Conservation (phyloP, 2,329 filamentous ascomycete species). For the Akanthomyces uredinophilus region DNA sequence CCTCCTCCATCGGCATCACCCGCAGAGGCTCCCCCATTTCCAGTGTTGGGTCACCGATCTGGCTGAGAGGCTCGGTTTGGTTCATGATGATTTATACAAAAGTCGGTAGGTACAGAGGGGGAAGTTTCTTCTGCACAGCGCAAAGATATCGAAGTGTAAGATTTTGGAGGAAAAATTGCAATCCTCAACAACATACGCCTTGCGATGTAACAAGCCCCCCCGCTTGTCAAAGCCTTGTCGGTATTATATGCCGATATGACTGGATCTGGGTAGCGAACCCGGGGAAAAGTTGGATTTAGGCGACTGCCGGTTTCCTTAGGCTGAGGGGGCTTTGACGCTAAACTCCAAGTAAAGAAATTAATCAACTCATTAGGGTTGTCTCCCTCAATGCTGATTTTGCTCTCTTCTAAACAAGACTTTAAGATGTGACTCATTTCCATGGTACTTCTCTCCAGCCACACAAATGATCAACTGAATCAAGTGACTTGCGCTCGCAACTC, state of each 20-base stretch:
- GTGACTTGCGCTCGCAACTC: not conserved
- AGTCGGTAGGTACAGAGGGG: too few species aligned
- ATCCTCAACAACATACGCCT: too few species aligned
- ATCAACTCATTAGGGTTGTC: too few species aligned
- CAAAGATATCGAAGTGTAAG: too few species aligned
- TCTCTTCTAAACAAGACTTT: too few species aligned
- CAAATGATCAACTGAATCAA: not conserved
- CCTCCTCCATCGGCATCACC: not conserved
- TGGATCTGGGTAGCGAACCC: not conserved
- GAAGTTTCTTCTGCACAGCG: too few species aligned
- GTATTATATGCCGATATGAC: not conserved
- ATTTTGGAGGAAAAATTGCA: too few species aligned
- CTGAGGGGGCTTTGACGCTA: not conserved
- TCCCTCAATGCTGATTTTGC: too few species aligned
- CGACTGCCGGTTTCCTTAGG: too few species aligned
- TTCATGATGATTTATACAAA: not conserved
- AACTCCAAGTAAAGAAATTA: not conserved
- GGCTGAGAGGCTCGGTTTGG: constrained; percentile 4
- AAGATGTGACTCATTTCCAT: too few species aligned
- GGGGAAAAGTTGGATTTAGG: not conserved
- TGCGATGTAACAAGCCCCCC: not conserved
- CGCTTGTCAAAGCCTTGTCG: not conserved
- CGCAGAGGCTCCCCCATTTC: not conserved
- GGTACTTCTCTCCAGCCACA: too few species aligned
- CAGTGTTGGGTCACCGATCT: not conserved